phyloP scores from a whole-genome alignment of 495 filamentous ascomycete species.

The Tuber umbilicatum region DNA sequence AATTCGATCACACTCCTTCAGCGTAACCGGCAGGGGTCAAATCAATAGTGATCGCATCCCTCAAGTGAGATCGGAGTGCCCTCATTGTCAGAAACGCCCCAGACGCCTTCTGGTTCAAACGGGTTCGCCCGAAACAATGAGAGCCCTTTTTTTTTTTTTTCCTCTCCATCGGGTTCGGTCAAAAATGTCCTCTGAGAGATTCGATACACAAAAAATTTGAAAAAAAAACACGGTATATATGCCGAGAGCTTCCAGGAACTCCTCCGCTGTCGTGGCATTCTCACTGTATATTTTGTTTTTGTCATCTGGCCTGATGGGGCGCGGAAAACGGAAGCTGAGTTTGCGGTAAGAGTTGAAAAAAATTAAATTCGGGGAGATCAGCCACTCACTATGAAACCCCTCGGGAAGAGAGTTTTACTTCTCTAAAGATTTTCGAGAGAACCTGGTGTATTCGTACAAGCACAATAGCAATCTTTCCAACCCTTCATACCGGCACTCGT shows the following conservation, averaged over 20 bases:
- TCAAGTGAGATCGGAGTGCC: slow-evolving; percentile 35
- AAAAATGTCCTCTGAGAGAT: neutral
- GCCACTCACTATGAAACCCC: slow-evolving; percentile 2
- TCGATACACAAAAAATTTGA: neutral
- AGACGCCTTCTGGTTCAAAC: slow-evolving; percentile 15
- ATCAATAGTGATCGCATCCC: slow-evolving; percentile 32
- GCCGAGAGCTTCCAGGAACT: neutral
- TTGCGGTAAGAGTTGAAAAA: neutral
- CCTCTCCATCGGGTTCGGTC: neutral
- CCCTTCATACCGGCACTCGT: neutral
- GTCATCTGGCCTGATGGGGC: neutral
- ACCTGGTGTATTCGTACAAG: neutral
- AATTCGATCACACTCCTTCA: slow-evolving; percentile 20
- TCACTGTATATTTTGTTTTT: neutral
- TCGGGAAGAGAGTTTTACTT: neutral
- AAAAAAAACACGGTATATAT: neutral
- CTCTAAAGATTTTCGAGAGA: neutral
- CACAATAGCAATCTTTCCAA: neutral
- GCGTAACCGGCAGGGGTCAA: slow-evolving; percentile 22
- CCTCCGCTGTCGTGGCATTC: neutral
- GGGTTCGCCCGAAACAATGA: neutral
- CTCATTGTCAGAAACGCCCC: slow-evolving; percentile 36
- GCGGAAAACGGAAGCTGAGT: neutral
- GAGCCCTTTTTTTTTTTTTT: neutral
- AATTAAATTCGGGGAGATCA: neutral